Percentiles rank a stretch among this genome's conserved stretches.
phyloP scores from a whole-genome alignment of 345 rosid species.

The Pseudoturritis turrita region DNA sequence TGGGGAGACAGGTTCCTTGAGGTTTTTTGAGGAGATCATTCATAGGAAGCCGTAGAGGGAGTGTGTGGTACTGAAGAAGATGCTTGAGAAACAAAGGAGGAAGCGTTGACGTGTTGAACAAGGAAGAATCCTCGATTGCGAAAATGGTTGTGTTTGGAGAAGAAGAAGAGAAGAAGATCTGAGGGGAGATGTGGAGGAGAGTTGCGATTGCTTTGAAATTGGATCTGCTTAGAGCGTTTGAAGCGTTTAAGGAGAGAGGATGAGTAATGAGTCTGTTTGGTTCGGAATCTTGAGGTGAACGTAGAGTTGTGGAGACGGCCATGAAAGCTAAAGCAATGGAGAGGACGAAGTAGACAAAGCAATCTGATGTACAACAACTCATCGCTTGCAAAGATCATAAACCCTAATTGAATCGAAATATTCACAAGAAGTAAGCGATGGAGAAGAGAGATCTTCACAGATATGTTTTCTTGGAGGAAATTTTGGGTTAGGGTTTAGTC shows the following conservation, averaged over 20 bases:
- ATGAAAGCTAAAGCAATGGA: slow-evolving; percentile 60
- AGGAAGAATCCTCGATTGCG: slow-evolving; percentile 60
- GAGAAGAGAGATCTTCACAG: slow-evolving; percentile 9
- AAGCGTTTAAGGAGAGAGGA: slow-evolving; percentile 47
- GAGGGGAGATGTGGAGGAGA: slow-evolving; percentile 55
- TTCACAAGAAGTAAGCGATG: not conserved
- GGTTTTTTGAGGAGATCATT: slow-evolving; percentile 42
- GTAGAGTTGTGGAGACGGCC: slow-evolving; percentile 57
- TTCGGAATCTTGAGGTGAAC: slow-evolving; percentile 25
- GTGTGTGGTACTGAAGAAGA: slow-evolving; percentile 66
- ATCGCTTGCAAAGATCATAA: not conserved
- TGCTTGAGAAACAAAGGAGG: slow-evolving; percentile 55
- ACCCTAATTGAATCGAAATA: not conserved
- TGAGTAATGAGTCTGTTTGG: slow-evolving; percentile 15
- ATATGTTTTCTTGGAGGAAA: slow-evolving; percentile 5
- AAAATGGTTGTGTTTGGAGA: slow-evolving; percentile 65
- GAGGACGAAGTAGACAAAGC: slow-evolving; percentile 52
- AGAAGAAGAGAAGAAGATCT: slow-evolving; percentile 50
- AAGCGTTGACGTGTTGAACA: slow-evolving; percentile 41
- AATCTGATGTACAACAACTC: slow-evolving; percentile 33
- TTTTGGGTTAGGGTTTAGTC: not conserved
- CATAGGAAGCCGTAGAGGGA: slow-evolving; percentile 49
- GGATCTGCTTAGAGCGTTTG: slow-evolving; percentile 46
- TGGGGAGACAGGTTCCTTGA: slow-evolving; percentile 52
- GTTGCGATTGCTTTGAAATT: slow-evolving; percentile 63